phyloP scores from a whole-genome alignment of 768 basidiomycete genomes.

The Lepiota venenata region DNA sequence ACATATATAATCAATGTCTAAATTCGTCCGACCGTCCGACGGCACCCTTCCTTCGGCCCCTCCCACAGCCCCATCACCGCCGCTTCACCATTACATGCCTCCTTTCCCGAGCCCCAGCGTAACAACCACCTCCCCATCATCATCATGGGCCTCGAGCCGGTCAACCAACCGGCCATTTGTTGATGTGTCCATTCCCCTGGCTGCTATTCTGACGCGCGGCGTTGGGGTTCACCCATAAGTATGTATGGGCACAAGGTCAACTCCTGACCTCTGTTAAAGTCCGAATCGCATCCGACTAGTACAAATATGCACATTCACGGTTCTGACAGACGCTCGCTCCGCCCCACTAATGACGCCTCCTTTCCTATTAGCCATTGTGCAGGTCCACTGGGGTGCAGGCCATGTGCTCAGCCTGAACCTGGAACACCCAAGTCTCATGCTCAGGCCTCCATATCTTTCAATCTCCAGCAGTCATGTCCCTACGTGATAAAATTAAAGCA shows the following conservation, averaged over 20 bases:
- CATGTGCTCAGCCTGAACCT: neutral
- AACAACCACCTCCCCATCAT: neutral
- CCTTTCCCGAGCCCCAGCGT: neutral
- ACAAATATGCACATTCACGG: neutral
- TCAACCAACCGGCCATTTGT: neutral
- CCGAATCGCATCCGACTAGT: slow-evolving; percentile 1
- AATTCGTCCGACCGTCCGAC: slow-evolving; percentile 3
- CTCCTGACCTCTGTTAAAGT: neutral
- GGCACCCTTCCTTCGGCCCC: slow-evolving; percentile 2
- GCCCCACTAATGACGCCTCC: slow-evolving; percentile 6
- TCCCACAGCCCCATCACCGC: neutral
- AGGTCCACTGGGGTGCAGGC: neutral
- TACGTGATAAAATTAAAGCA: slow-evolving; percentile 1
- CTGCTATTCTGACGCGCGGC: neutral
- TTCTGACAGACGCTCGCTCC: neutral
- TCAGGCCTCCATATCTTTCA: neutral
- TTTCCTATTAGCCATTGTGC: neutral
- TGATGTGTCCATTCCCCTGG: neutral
- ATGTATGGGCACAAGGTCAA: neutral
- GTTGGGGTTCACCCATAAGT: neutral
- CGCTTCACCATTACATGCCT: neutral
- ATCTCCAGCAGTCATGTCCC: slow-evolving; percentile 1
- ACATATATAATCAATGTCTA: neutral
- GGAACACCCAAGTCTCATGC: slow-evolving; percentile 3
- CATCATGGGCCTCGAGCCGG: slow-evolving; percentile 4